Base-by-base conservation (phyloP, 2,329 filamentous ascomycete genomes). In the Arthrinium phaeospermum region DNA sequence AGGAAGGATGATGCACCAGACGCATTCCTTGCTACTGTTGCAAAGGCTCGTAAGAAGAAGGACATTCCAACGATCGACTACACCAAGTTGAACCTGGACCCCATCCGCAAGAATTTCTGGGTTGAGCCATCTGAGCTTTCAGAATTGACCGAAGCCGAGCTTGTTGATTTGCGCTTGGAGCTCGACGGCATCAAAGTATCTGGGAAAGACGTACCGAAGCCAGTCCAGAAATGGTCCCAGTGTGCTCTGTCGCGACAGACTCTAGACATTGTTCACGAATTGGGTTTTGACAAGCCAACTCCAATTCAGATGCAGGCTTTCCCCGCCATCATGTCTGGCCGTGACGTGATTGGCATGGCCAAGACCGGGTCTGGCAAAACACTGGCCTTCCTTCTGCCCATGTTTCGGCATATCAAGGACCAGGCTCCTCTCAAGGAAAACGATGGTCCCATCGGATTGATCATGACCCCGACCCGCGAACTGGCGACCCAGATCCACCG, bases 321-420 rank as follows among this genome's bases (percentile, higher is more conserved):
- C 73, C 96, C 96, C 1, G 92, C 95, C 13, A 94, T 98, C 78
- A 98, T 98, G 94, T 97, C 95, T 41, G 96, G 96, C 13, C 91
- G 95, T 76, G 96, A 99, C 85, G 93, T 98, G 49, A 94, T 99
- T 75, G 96, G 95, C 76, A 95, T 99, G 70, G 96, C 96, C 24
- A 98, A 98, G 85, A 99, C 96, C 37, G 96, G 96, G 6, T 98
- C 96, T 37, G 96, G 96, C 81, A 99, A 99, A 85, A 99, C 96
- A 0, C 91, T 98, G 78, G 96, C 96, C 7, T 99, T 98, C 80
- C 85, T 98, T 44, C 8, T 71, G 16, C 69, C 69, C 44, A 64
- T 71, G 53, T 71, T 71, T 22, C 69, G 69, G 4, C 69, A 71
- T n/a, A 71, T 71, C 41, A 71, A 67, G 41, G 69, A 71, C 68